Evolutionary conservation across 441 rosid genomes (phyloP).

Genomic region (Theobroma grandiflorum): DNA sequence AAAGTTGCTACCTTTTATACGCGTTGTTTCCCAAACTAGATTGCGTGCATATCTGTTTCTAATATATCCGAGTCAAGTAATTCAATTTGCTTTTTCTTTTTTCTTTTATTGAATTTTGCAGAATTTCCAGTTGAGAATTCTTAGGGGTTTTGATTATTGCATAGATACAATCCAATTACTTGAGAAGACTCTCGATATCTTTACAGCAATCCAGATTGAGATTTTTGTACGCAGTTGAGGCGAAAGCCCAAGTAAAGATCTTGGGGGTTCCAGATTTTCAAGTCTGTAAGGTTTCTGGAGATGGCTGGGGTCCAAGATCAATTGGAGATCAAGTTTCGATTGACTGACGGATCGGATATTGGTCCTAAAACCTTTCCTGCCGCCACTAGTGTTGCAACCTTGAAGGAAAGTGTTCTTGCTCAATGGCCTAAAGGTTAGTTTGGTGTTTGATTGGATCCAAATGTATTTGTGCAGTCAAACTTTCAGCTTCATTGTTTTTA

Average conservation of each 20-base stretch:
- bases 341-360: conserved; percentile 91
- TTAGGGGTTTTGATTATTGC: conserved; percentile 33
- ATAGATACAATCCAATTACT: conserved; percentile 25
- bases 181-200: conserved; percentile 33
- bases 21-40: neutral
- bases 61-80: neutral
- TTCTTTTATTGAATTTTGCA: conserved; percentile 33
- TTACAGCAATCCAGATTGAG: conserved; percentile 30
- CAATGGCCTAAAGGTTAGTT: conserved; percentile 95
- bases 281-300: conserved; percentile 33
- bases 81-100: neutral
- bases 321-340: conserved; percentile 90
- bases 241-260: conserved; percentile 38
- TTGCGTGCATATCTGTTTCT: conserved; percentile 12
- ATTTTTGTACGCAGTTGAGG: conserved; percentile 24
- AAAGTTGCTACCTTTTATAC: conserved; percentile 17
- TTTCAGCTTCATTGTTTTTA: conserved; percentile 10
- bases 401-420: conserved; percentile 93
- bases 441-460: conserved; percentile 16
- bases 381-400: conserved; percentile 80
- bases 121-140: conserved; percentile 30
- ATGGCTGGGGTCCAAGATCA: conserved; percentile 87
- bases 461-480: neutral
- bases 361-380: conserved; percentile 90
- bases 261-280: conserved; percentile 25